Conservation (phyloP, 345 rosid species). For the Cardamine occulta region DNA sequence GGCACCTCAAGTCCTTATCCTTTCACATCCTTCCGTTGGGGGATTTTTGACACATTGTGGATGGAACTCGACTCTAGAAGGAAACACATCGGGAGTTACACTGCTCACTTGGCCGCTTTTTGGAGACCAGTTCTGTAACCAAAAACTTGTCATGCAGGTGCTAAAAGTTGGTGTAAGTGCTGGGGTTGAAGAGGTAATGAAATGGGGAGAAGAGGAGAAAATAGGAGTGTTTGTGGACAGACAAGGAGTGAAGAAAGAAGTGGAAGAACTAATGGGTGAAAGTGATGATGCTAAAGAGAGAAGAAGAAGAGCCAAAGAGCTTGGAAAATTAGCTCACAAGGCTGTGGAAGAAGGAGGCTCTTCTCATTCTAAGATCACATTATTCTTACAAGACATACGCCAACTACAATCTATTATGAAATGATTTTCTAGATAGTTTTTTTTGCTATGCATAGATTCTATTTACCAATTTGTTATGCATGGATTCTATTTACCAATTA, state of each 20-base stretch:
- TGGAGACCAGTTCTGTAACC: conserved; percentile 39
- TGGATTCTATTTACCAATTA: too few species aligned
- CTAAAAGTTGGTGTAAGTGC: conserved; percentile 43
- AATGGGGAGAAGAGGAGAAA: conserved; percentile 44
- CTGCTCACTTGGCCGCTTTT: conserved; percentile 41
- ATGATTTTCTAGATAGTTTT: too few species aligned
- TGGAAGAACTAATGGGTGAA: conserved; percentile 40
- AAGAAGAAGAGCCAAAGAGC: conserved; percentile 43
- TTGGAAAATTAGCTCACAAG: conserved; percentile 43
- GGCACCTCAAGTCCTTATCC: conserved; percentile 56
- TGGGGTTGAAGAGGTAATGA: conserved; percentile 36
- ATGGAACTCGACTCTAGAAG: conserved; percentile 43
- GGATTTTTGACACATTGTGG: conserved; percentile 42
- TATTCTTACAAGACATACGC: conserved; percentile 34
- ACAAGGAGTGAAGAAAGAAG: conserved; percentile 30
- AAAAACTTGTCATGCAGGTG: conserved; percentile 47
- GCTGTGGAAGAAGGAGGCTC: conserved; percentile 47
- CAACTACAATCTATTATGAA: conserved; percentile 5
- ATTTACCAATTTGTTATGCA: too few species aligned
- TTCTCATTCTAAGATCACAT: conserved; percentile 33
- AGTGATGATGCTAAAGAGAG: conserved; percentile 41
- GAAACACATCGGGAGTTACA: conserved; percentile 31
- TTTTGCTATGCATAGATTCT: too few species aligned
- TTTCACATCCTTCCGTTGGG: conserved; percentile 41
- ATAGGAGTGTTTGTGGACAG: conserved; percentile 33